Conservation (phyloP, 352 stramenopile genomes). For the Thraustochytrium sp. region DNA sequence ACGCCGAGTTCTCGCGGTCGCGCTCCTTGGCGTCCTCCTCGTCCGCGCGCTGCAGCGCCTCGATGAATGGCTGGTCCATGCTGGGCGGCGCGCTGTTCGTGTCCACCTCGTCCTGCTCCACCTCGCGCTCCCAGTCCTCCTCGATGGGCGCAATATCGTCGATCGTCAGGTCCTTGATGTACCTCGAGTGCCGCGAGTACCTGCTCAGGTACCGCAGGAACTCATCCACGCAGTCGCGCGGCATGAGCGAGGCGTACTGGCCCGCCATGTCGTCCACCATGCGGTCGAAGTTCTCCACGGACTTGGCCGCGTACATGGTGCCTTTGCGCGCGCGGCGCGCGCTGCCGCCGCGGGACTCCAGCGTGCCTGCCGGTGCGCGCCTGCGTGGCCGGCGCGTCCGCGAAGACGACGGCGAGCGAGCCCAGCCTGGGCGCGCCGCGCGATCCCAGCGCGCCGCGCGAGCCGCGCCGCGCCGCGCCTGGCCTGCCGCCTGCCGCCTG, state of each 20-base stretch:
- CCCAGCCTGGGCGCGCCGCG: too few relatives aligned
- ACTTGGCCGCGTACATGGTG: background rate
- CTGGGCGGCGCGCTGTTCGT: background rate
- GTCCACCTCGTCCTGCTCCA: background rate
- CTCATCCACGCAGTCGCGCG: background rate
- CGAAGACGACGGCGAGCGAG: too few relatives aligned
- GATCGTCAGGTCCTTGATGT: background rate
- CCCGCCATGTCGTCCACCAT: background rate
- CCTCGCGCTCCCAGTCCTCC: background rate
- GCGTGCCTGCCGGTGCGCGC: background rate
- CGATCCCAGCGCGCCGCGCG: too few relatives aligned
- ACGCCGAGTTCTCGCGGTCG: background rate
- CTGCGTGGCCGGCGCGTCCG: background rate
- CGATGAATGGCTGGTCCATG: constrained; percentile 36
- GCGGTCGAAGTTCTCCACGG: background rate
- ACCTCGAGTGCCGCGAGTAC: background rate
- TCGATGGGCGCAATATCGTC: background rate
- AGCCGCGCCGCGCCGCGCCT: too few relatives aligned
- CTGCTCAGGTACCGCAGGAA: constrained; percentile 24
- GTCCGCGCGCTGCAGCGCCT: background rate
- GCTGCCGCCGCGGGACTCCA: too few relatives aligned
- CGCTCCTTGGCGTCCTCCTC: background rate
- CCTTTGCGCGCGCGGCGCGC: background rate
- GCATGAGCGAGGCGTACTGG: background rate
- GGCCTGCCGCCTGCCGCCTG: too few relatives aligned